These are phyloP conservation scores for Russula griseocarnosa DNA, from an alignment of 768 basidiomycete genomes.

Conservation along the genomic window DNA sequence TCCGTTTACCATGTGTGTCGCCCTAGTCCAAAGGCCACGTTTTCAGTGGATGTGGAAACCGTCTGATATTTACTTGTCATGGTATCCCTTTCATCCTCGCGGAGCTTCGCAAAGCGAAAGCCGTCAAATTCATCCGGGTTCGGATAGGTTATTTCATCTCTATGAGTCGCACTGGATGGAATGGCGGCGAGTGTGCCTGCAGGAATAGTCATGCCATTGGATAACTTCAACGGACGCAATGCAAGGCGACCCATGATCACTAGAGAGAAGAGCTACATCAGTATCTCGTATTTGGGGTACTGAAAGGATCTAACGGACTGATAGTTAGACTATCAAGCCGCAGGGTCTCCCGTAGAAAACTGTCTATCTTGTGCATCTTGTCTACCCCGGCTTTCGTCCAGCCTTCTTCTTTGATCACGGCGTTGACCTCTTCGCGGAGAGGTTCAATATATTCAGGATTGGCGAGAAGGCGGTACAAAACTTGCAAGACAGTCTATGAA, in stretches of 20 bases:
- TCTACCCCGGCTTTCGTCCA: slow-evolving; percentile 12
- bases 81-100: slow-evolving; percentile 17
- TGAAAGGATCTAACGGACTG: background rate
- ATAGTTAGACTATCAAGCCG: slow-evolving; percentile 26
- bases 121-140: slow-evolving; percentile 41
- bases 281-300: too few relatives aligned
- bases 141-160: slow-evolving; percentile 41
- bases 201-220: slow-evolving; percentile 38
- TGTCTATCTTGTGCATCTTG: slow-evolving; percentile 36
- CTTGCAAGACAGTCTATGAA: slow-evolving; percentile 10
- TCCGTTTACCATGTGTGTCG: background rate
- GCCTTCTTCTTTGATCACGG: slow-evolving; percentile 16
- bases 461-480: slow-evolving; percentile 29
- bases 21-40: background rate
- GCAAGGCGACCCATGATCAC: slow-evolving; percentile 29
- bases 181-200: slow-evolving; percentile 39
- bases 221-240: slow-evolving; percentile 33
- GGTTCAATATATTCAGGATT: slow-evolving; percentile 30
- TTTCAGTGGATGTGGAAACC: background rate
- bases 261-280: background rate
- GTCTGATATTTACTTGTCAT: too few relatives aligned
- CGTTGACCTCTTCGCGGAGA: slow-evolving; percentile 30
- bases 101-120: slow-evolving; percentile 37
- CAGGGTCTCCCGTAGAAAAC: slow-evolving; percentile 36
- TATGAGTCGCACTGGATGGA: slow-evolving; percentile 36